phyloP scores from a whole-genome alignment of 176 grass and related monocot species.

The Metroxylon sagu region DNA sequence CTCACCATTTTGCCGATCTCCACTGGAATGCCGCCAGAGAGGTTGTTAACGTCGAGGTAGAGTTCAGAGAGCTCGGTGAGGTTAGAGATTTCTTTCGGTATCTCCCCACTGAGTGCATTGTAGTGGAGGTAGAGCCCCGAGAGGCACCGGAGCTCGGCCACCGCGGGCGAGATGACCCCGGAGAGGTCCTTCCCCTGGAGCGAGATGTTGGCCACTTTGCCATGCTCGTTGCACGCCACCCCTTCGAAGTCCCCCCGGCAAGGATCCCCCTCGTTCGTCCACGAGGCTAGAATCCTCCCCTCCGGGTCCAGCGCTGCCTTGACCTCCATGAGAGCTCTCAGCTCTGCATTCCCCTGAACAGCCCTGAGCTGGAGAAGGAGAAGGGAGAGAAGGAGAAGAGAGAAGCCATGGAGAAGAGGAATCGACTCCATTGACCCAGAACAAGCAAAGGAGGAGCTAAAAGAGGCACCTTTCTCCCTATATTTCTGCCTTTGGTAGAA shows the following conservation, averaged over 20 bases:
- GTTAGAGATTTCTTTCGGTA: constrained; percentile 42
- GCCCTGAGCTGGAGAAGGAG: not conserved
- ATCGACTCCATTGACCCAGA: too few species aligned
- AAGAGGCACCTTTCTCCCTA: too few species aligned
- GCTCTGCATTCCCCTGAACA: constrained; percentile 21
- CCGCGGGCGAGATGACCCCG: constrained; percentile 43
- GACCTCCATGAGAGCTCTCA: constrained; percentile 58
- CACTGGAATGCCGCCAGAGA: constrained; percentile 39
- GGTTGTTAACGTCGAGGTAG: constrained; percentile 66
- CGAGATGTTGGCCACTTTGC: constrained; percentile 52
- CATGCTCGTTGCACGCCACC: constrained; percentile 47
- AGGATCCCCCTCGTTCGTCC: constrained; percentile 43
- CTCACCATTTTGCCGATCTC: constrained; percentile 37
- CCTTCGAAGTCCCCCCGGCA: constrained; percentile 81
- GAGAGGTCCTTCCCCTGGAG: constrained; percentile 55
- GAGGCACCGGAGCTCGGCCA: constrained; percentile 46
- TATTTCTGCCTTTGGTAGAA: too few species aligned
- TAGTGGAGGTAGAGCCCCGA: constrained; percentile 66
- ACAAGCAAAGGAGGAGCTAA: too few species aligned
- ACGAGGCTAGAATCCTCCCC: constrained; percentile 36
- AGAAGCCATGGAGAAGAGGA: not conserved
- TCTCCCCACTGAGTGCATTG: constrained; percentile 42
- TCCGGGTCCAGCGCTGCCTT: constrained; percentile 55
- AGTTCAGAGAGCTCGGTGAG: constrained; percentile 43
- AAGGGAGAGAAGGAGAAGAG: not conserved